These are phyloP conservation scores for Exophiala sp. DNA, from an alignment of 2,329 filamentous ascomycete species.

Conservation along the genomic window DNA sequence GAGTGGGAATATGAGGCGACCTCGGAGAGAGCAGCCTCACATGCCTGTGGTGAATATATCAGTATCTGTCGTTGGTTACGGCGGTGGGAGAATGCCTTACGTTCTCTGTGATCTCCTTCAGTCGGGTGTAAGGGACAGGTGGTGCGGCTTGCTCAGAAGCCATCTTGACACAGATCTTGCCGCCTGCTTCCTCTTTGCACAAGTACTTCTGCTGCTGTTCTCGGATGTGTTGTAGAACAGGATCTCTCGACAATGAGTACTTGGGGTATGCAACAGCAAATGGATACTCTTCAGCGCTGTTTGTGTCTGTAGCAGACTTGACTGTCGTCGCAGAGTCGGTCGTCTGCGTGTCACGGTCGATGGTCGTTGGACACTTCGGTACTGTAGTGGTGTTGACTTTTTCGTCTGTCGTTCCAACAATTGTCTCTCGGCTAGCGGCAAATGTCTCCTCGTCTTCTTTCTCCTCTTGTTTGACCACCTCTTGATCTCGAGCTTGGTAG, in stretches of 20 bases:
- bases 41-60: slow-evolving; percentile 58
- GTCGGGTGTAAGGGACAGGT: slow-evolving; percentile 72
- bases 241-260: not conserved
- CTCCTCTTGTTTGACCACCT: slow-evolving; percentile 5
- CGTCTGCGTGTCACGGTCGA: not conserved
- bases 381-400: not conserved
- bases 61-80: not conserved
- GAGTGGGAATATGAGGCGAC: slow-evolving; percentile 82
- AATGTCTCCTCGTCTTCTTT: not conserved
- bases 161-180: slow-evolving; percentile 22
- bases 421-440: not conserved
- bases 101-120: slow-evolving; percentile 82
- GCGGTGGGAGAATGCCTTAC: slow-evolving; percentile 49
- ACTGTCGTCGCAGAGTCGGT: not conserved
- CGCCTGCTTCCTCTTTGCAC: slow-evolving; percentile 8
- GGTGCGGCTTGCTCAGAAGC: slow-evolving; percentile 37
- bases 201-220: slow-evolving; percentile 10
- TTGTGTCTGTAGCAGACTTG: not conserved
- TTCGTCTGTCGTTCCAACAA: not conserved
- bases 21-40: slow-evolving; percentile 69
- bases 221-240: slow-evolving; percentile 5
- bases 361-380: slow-evolving; percentile 1
- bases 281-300: too few relatives aligned
- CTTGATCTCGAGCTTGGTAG: slow-evolving; percentile 2
- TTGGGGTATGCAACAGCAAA: not conserved